phyloP scores from a whole-genome alignment of 306 rosid species.

The Inga leiocalycina region DNA sequence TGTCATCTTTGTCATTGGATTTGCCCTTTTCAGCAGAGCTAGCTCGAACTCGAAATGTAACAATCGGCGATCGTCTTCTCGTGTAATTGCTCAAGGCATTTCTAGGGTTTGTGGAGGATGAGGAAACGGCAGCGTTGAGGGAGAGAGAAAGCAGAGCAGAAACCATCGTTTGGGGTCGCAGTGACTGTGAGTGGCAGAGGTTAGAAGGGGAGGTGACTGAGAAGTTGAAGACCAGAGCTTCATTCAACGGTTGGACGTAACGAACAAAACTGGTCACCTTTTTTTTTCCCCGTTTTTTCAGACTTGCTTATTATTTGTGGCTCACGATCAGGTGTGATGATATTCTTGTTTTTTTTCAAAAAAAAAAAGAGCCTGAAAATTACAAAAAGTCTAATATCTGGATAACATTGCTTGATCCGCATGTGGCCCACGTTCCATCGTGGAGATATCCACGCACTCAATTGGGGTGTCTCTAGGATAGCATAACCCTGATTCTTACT shows the following conservation, averaged over 20 bases:
- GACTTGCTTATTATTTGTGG: slow-evolving; percentile 16
- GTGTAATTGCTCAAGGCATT: neutral
- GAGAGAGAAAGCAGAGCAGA: slow-evolving; percentile 55
- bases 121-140: slow-evolving; percentile 41
- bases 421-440: too few species aligned
- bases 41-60: slow-evolving; percentile 49
- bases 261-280: slow-evolving; percentile 30
- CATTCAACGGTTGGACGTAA: slow-evolving; percentile 29
- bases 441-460: too few species aligned
- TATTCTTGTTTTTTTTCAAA: too few species aligned
- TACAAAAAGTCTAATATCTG: too few species aligned
- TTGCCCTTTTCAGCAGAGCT: slow-evolving; percentile 55
- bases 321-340: neutral
- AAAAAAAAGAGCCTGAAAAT: too few species aligned
- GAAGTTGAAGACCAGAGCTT: slow-evolving; percentile 14
- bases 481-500: too few species aligned
- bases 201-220: neutral
- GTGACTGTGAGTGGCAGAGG: slow-evolving; percentile 23
- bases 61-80: slow-evolving; percentile 25
- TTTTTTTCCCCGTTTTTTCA: neutral
- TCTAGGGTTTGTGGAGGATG: slow-evolving; percentile 23
- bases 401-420: too few species aligned
- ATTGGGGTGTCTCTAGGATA: too few species aligned
- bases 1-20: slow-evolving; percentile 47
- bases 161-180: slow-evolving; percentile 33